Evolutionary conservation across 805 yeast species (phyloP), one percentile per base, ranked within the genome.

Genomic region (Yarrowia bubula): DNA sequence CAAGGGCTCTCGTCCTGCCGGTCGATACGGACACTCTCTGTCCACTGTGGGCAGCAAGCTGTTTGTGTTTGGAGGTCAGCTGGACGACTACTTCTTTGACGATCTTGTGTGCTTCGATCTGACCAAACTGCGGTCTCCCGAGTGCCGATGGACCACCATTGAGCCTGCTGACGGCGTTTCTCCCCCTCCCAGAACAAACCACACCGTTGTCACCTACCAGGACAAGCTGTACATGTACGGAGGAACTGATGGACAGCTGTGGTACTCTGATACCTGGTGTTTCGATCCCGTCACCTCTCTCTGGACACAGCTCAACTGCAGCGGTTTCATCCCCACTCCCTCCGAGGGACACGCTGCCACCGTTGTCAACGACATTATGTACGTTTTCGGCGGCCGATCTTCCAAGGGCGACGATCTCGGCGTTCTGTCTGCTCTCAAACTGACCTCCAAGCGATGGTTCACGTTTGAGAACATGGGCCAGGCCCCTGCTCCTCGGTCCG

Each of bases 51-150:
- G 84, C 43, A 80, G 83, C 15, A 80, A 80, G 63, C 79, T 95
- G 55, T 95, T 87, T 75, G 80, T 95, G 4, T 95, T 91, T 77
- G 99, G 99, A 66, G 99, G 99, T 66, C 98, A 93, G 75, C 83
- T 92, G 68, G 95, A 92, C 74, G 90, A 88, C 69, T 85, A 85
- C 15, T 83, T 83, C 70, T 92, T 90, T 76, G 87, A 88, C 74
- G 98, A 95, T 75, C 77, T 93, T 71, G 87, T 88, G 79, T 85
- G 85, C 67, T 95, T 91, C 76, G 98, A 95, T 75, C 80, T 93
- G 69, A 88, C 95, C 38, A 84, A 91, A 15, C 90, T 93, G 77
- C 84, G 96, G 71, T 85, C 88, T 68, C 89, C 96, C 15, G 84
- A 84, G 68, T 91, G 96, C 1, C 84, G 84, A 66, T 93, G 99